Evolutionary conservation across 495 filamentous ascomycete genomes (phyloP).

Genomic region (Tuber microsphaerosporum): DNA sequence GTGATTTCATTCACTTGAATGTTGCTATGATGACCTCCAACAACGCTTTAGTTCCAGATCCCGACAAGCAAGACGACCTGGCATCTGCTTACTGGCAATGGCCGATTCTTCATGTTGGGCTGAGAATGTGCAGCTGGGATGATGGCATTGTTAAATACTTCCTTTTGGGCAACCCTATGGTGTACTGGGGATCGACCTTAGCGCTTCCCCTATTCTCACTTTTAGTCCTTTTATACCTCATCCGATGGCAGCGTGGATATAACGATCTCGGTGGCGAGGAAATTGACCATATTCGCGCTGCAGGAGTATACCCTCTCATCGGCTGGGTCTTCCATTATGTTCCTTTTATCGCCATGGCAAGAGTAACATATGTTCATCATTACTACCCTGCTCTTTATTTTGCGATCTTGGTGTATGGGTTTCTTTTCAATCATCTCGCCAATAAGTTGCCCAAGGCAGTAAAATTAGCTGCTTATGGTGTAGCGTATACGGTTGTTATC

Average conservation of each 20-base stretch:
- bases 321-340: slow-evolving; percentile 96
- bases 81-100: slow-evolving; percentile 98
- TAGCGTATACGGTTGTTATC: slow-evolving; percentile 65
- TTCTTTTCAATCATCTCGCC: slow-evolving; percentile 76
- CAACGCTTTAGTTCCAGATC: slow-evolving; percentile 94
- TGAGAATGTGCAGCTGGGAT: slow-evolving; percentile 98
- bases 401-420: slow-evolving; percentile 82
- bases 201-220: slow-evolving; percentile 64
- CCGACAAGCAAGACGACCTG: slow-evolving; percentile 97
- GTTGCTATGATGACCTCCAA: slow-evolving; percentile 99
- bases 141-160: slow-evolving; percentile 95
- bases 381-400: slow-evolving; percentile 99
- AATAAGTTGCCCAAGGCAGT: slow-evolving; percentile 54
- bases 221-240: slow-evolving; percentile 71
- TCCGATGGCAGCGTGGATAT: slow-evolving; percentile 95
- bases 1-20: slow-evolving; percentile 95
- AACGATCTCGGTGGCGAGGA: slow-evolving; percentile 69
- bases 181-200: slow-evolving; percentile 89
- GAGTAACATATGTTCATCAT: slow-evolving; percentile 98
- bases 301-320: slow-evolving; percentile 80
- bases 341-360: slow-evolving; percentile 92
- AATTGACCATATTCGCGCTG: slow-evolving; percentile 89
- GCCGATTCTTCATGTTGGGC: slow-evolving; percentile 88
- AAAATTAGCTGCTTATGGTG: slow-evolving; percentile 57
- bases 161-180: slow-evolving; percentile 88